Evolutionary conservation across 352 stramenopile species (phyloP).

Genomic region (Phytophthora rubi): DNA sequence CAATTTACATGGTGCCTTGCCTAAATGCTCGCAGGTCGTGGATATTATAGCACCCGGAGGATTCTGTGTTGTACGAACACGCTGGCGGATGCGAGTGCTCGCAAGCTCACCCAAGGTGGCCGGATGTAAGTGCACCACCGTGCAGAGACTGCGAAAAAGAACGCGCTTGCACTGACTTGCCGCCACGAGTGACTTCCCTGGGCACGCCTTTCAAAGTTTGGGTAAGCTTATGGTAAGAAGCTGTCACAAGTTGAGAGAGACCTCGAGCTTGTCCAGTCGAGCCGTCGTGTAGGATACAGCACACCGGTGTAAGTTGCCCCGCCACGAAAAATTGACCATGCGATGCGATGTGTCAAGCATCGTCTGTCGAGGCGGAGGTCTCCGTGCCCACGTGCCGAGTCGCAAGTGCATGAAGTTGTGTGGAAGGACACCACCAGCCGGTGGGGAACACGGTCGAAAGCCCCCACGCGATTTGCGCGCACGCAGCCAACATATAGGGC

Average conservation of each 20-base stretch:
- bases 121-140: neutral
- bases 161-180: constrained; percentile 1
- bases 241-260: constrained; percentile 8
- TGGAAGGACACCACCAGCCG: constrained; percentile 28
- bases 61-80: neutral
- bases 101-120: too few species aligned
- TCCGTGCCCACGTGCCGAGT: constrained; percentile 7
- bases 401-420: constrained; percentile 7
- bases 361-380: constrained; percentile 22
- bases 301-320: neutral
- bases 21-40: neutral
- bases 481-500: constrained; percentile 28
- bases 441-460: constrained; percentile 18
- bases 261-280: constrained; percentile 3
- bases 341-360: constrained; percentile 11
- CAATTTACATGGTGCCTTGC: too few species aligned
- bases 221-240: neutral
- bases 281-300: constrained; percentile 22
- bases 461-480: constrained; percentile 24
- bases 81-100: too few species aligned
- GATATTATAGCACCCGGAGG: neutral
- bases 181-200: constrained; percentile 6
- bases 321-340: constrained; percentile 21
- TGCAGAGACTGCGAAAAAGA: neutral
- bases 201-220: neutral